These are phyloP conservation scores for Flaveria linearis DNA, from an alignment of 129 eudicot genomes.

Conservation along the genomic window DNA sequence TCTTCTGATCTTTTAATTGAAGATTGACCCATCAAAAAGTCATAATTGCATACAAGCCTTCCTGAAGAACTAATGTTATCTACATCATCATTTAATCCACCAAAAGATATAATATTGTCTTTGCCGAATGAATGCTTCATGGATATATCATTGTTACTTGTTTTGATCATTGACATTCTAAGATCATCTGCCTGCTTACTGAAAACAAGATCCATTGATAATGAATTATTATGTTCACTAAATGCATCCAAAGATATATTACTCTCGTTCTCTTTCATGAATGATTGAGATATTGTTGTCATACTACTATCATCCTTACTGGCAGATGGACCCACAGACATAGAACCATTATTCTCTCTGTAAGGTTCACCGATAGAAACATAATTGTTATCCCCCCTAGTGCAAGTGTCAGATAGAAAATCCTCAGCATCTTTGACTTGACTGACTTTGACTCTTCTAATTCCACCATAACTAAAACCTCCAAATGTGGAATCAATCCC, in stretches of 20 bases:
- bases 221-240: constrained; percentile 28
- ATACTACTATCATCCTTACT: constrained; percentile 37
- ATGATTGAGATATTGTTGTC: constrained; percentile 39
- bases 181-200: constrained; percentile 37
- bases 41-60: constrained; percentile 55
- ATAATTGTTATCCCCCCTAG: constrained; percentile 35
- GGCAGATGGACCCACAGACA: constrained; percentile 34
- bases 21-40: constrained; percentile 53
- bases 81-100: constrained; percentile 42
- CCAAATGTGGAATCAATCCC: constrained; percentile 44
- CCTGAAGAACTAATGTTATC: constrained; percentile 47
- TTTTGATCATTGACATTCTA: constrained; percentile 31
- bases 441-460: constrained; percentile 56
- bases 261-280: constrained; percentile 36
- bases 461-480: constrained; percentile 51
- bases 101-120: constrained; percentile 60
- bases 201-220: constrained; percentile 42
- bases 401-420: constrained; percentile 36
- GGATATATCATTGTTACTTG: constrained; percentile 36
- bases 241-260: constrained; percentile 39
- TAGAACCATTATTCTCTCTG: constrained; percentile 30
- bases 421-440: constrained; percentile 53
- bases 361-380: constrained; percentile 40
- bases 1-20: constrained; percentile 39
- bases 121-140: constrained; percentile 44